phyloP scores from a whole-genome alignment of 495 filamentous ascomycete genomes.

The Neurospora cerealis region DNA sequence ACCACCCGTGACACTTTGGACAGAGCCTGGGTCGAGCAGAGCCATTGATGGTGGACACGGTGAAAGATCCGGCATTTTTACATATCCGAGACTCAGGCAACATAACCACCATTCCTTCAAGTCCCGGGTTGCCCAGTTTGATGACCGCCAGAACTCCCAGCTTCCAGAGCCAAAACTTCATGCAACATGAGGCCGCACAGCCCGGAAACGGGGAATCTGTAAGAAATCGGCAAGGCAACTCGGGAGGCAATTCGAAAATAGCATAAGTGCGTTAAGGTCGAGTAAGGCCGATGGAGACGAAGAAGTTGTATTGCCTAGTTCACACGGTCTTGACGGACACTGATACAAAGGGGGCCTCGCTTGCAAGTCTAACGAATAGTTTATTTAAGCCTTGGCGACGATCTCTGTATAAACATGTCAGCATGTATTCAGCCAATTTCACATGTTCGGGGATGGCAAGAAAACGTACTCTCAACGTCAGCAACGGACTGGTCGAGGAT shows the following conservation, averaged over 20 bases:
- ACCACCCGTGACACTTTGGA: background rate
- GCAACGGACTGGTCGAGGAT: conserved; percentile 90
- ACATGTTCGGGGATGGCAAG: background rate
- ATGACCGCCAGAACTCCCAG: background rate
- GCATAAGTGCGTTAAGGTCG: background rate
- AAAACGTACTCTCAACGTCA: conserved; percentile 87
- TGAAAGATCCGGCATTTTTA: background rate
- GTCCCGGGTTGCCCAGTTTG: background rate
- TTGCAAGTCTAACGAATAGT: conserved; percentile 27
- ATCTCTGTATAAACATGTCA: conserved; percentile 34
- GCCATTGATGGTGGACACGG: background rate
- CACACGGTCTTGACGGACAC: conserved; percentile 36
- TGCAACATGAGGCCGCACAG: background rate
- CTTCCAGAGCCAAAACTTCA: background rate
- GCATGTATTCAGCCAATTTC: background rate
- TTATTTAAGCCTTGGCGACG: conserved; percentile 41
- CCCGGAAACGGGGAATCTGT: background rate
- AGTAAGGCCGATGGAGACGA: conserved; percentile 3
- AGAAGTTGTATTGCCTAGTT: conserved; percentile 31
- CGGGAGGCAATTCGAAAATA: background rate
- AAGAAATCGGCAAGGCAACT: background rate
- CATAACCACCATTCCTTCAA: background rate
- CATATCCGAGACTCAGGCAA: background rate
- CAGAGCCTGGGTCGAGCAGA: background rate
- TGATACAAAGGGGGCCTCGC: conserved; percentile 38